phyloP scores from a whole-genome alignment of 768 basidiomycete species.

The Leccinellum luteum region DNA sequence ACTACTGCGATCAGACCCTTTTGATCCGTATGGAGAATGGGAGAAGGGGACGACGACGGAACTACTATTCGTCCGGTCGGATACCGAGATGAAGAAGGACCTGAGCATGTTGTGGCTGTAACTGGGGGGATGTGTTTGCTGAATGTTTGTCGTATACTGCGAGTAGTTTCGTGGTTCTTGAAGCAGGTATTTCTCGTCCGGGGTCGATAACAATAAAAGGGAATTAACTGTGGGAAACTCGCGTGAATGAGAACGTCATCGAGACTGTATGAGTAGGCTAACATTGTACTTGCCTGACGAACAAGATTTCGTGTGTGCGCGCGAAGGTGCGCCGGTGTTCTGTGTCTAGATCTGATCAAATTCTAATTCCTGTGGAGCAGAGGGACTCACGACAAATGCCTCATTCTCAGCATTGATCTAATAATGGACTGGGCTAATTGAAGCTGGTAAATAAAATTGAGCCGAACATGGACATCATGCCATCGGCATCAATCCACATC shows the following conservation, averaged over 20 bases:
- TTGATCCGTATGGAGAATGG: conserved; percentile 27
- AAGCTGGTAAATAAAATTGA: no score
- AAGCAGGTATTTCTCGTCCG: not conserved
- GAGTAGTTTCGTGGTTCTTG: not conserved
- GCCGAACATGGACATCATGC: no score
- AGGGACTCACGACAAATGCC: not conserved
- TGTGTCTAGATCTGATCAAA: no score
- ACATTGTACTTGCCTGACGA: no score
- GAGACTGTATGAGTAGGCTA: not conserved
- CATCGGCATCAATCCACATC: no score
- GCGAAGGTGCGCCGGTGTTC: no score
- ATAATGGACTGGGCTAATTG: no score
- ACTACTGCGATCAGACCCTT: conserved; percentile 27
- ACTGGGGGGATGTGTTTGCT: not conserved
- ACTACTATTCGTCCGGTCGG: conserved; percentile 23
- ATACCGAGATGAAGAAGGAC: conserved; percentile 15
- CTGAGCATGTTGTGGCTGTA: conserved; percentile 27
- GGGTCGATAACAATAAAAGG: not conserved
- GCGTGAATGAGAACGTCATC: not conserved
- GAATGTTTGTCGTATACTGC: not conserved
- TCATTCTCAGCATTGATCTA: no score
- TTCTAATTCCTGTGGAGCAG: not conserved
- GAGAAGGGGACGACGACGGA: conserved; percentile 27
- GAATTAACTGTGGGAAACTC: not conserved
- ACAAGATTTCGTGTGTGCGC: no score